Evolutionary conservation across 768 basidiomycete species (phyloP), one percentile per base, ranked within the genome.

Genomic region (Xerocomellus amylosporus): DNA sequence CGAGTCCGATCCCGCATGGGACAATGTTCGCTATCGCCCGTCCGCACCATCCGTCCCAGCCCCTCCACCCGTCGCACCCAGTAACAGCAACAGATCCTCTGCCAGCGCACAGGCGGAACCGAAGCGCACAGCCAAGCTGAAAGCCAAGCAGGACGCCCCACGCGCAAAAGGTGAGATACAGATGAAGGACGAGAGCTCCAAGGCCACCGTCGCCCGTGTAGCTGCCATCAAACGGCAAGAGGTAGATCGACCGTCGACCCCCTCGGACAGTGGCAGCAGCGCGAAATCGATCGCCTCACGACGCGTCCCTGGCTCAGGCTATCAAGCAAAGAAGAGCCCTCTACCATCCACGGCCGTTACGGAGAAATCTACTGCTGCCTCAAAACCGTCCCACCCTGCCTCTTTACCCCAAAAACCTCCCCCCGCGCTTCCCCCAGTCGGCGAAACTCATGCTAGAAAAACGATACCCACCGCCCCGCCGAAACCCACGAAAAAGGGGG

Each of bases 1-100:
- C 22, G 77, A 84, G 53, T 76, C 72, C 15, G 84, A 90, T 67
- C 75, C 83, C 5, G 72, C 75, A n/a, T 90, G 88, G 88, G 67
- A 74, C 12, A 77, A 85, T 59, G 77, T 84, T 2, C 68, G 67
- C 33, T 75, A 70, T 43, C 73, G 74, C 7, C 43, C 53, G 10
- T 44, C 62, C 1, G 59, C 49, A 47, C 55, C 60, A 2, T 33
- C 67, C 15, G 44, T 54, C 17, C 58, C 60, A 0, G 28, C 58
- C 5, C 53, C 69, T 6, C 62, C 66, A 5, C 41, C 61, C 19
- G 49, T 64, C 40, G 38, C 58, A 1, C 6, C 64, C n/a, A 59
- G 38, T n/a, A 65, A 8, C 24, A 69, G 58, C 8, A 59, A 15
- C 41, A 56, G 61, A 48, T 68, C 67, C 2, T 64, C 67, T 3